Evolutionary conservation across 2,329 filamentous ascomycete species (phyloP), one percentile per base, ranked within the genome.

Genomic region (Verticillium klebahnii): DNA sequence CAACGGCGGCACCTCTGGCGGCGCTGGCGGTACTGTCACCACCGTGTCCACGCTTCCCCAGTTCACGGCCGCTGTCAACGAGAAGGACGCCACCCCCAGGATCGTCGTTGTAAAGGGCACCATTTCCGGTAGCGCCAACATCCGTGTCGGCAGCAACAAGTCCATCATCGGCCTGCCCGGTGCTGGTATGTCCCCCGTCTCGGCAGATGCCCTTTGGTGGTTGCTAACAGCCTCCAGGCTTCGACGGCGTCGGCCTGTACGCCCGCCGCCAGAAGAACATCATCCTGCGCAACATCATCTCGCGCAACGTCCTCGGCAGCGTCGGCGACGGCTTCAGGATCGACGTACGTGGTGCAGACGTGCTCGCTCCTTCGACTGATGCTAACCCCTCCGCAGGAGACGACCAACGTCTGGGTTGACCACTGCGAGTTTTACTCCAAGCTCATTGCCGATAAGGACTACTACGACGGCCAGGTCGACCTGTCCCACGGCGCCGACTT

Each of bases 231-330:
- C 11, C 1, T 23, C 9, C 59, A 75, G 71, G 68, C 62, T 70
- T 78, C 64, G 76, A 67, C 54, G 78, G 80, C 29, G 69, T 80
- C 58, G 83, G 82, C 17, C 71, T 85, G 59, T 77, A 80, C 60
- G 76, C 87, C 69, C 77, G 79, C 64, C 73, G 73, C 14, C 74
- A 76, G 23, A 77, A 70, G 63, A 86, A 87, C 66, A 82, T 87
- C 61, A 85, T 87, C 64, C 69, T 87, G 59, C 81, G 80, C 58
- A 86, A 87, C 73, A 69, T 87, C 45, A 81, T 52, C 45, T 52
- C 45, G 11, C 45, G 45, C 45, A 52, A 52, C 11, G 45, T 52
- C 11, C 45, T 52, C 9, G 45, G 45, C n/a, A 52, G 45, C 19
- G 45, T 73, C 52, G 79, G 77, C 31, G 80, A 82, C 64, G 75